Evolutionary conservation across 768 basidiomycete species (phyloP), one percentile per base, ranked within the genome.

Genomic region (Suillus brevipes): DNA sequence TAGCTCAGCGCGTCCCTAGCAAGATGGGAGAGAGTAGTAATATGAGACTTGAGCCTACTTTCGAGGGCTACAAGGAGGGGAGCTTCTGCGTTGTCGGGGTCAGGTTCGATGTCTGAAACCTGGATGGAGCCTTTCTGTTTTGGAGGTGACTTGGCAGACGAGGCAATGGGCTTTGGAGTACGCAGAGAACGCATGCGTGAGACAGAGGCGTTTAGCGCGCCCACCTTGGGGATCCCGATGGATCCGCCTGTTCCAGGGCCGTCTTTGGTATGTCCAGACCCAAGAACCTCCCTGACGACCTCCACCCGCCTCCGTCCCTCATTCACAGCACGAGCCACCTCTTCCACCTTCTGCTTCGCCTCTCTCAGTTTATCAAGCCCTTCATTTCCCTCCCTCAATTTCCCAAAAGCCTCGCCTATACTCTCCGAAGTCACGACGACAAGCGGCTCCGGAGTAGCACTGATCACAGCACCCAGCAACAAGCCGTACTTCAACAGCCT

Each of bases 401-500:
- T 73, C 58, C 40, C 58, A 13, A 42, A 59, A 2, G 58, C 40
- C 25, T 20, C 58, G 13, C 40, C 40, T 20, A 42, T 59, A 25
- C 38, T 59, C 58, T 42, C 58, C 20, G 57, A 40, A 40, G 57
- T 20, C 12, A 42, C 38, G 12, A 59, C 18, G 16, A 77, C 64
- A 37, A 77, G 73, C 10, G 74, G 65, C 61, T 88, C 85, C 8
- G 88, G 86, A 0, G 93, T 94, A 71, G 88, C 89, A 59, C 89
- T 87, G 61, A 90, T 84, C 68, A 94, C 89, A 31, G 91, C 86
- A 31, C 79, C 78, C 40, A 99, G 86, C 36, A 99, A 84, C 10
- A 99, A 85, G 0, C 93, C 88, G 73, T 99, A 99, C 74, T 98
- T 99, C 68, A 98, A 87, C 62, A 98, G 84, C 18, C 97, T 88